Percentiles rank a stretch among this genome's conserved stretches.
phyloP scores from a whole-genome alignment of 129 eudicot genomes.

The Daucus carota region DNA sequence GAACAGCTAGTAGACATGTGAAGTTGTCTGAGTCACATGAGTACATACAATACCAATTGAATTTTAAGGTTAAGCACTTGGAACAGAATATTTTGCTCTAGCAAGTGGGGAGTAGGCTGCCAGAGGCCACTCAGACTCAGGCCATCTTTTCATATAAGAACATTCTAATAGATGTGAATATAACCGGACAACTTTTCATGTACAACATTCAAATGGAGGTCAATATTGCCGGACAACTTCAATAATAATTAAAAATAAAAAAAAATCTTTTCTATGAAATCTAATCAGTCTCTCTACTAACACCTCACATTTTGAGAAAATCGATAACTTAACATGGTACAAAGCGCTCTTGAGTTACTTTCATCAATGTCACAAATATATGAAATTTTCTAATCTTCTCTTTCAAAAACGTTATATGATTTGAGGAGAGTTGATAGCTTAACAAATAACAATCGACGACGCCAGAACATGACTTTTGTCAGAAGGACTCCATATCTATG shows the following conservation, averaged over 20 bases:
- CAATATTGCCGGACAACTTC: background rate
- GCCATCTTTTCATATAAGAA: background rate
- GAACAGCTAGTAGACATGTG: background rate
- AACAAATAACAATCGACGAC: no score
- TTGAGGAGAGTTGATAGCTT: background rate
- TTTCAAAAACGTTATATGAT: background rate
- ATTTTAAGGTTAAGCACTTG: background rate
- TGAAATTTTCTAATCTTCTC: background rate
- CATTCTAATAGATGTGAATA: background rate
- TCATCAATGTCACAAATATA: no score
- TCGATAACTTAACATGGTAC: background rate
- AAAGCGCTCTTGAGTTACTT: background rate
- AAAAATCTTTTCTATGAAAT: no score
- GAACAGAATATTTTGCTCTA: constrained; percentile 2
- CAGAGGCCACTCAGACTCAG: background rate
- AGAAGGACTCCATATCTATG: background rate
- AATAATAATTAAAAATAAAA: no score
- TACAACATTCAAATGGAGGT: background rate
- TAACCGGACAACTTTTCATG: background rate
- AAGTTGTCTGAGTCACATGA: constrained; percentile 8
- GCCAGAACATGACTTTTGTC: background rate
- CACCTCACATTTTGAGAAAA: background rate
- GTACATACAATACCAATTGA: background rate
- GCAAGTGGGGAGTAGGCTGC: background rate
- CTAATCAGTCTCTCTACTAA: background rate